Evolutionary conservation across 2,329 filamentous ascomycete genomes (phyloP), one percentile per base, ranked within the genome.

Genomic region (Aspergillus sp.): DNA sequence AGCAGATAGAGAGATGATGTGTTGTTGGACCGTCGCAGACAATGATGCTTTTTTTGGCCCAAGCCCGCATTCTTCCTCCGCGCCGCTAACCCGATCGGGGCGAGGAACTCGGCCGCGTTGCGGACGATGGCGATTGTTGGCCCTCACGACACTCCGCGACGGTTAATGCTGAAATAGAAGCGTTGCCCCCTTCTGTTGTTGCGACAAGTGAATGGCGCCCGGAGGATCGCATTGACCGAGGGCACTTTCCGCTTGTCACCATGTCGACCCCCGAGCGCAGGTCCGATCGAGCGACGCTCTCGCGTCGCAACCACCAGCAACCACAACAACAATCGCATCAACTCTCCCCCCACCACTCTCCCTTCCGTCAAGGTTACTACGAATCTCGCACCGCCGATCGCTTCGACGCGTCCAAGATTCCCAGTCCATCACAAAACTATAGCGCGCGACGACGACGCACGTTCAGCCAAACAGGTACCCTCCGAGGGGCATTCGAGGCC

Each of bases 401-500:
- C 38, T 56, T 67, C 38, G 59, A 69, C 47, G 53, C 59, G 51
- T 62, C 66, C 33, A 62, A 62, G 43, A 65, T 63, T 41, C 60
- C 64, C 8, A 67, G 58, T 16, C 61, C 66, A 17, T 61, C 64
- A 17, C 60, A 60, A 17, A 63, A 63, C 50, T 64, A 67, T 60
- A 64, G 56, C 32, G 49, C 60, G 35, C 63, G 64, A 45, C 59
- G 65, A 40, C 69, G 67, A 47, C 62, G 64, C 41, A 67, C 61
- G 35, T 67, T 72, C 51, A 67, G 66, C 41, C 56, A 67, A 40
- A 71, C 73, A 13, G 67, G 66, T 26, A 73, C 71, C 8, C 55
- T 76, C 48, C 69, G 68, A 47, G 69, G 68, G 48, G 71, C 73
- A 16, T 76, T 73, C 57, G 66, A 71, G 50, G 65, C 65, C 22